Evolutionary conservation across 2,329 filamentous ascomycete species (phyloP).

Genomic region (Fusarium sp.): DNA sequence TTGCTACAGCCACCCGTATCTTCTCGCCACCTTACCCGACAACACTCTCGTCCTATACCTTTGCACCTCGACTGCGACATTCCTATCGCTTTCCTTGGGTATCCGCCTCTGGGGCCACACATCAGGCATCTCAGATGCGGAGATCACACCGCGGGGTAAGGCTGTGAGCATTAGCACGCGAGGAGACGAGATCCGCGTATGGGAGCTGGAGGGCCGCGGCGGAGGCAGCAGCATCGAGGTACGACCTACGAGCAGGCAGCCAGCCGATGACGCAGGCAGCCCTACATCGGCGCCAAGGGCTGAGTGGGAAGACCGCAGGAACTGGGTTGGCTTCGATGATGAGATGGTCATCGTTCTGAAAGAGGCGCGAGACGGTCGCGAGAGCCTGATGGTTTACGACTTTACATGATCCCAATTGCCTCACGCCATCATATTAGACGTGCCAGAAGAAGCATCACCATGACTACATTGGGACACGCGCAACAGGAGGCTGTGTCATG

Average conservation of each 20-base stretch:
- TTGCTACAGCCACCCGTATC: constrained; percentile 82
- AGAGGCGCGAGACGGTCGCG: constrained; percentile 72
- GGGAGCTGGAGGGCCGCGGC: constrained; percentile 83
- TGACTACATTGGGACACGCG: neutral
- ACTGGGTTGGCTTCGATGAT: constrained; percentile 89
- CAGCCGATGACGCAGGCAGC: constrained; percentile 33
- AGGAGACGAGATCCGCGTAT: constrained; percentile 84
- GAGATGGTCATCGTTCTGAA: constrained; percentile 90
- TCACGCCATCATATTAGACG: neutral
- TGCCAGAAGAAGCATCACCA: neutral
- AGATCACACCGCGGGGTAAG: constrained; percentile 85
- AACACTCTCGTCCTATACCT: constrained; percentile 88
- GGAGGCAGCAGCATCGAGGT: constrained; percentile 64
- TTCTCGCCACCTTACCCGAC: constrained; percentile 84
- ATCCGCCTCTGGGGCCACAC: constrained; percentile 91
- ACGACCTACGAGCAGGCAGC: constrained; percentile 49
- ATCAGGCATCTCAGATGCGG: constrained; percentile 84
- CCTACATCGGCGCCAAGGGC: constrained; percentile 15
- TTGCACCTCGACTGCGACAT: constrained; percentile 75
- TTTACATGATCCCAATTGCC: constrained; percentile 66
- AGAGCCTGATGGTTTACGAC: constrained; percentile 85
- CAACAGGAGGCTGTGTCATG: neutral
- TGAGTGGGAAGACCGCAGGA: constrained; percentile 58
- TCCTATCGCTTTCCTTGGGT: constrained; percentile 75
- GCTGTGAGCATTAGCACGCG: constrained; percentile 86